These are phyloP conservation scores for Rhynchosporium secalis DNA, from an alignment of 2,329 filamentous ascomycete species.

Conservation along the genomic window DNA sequence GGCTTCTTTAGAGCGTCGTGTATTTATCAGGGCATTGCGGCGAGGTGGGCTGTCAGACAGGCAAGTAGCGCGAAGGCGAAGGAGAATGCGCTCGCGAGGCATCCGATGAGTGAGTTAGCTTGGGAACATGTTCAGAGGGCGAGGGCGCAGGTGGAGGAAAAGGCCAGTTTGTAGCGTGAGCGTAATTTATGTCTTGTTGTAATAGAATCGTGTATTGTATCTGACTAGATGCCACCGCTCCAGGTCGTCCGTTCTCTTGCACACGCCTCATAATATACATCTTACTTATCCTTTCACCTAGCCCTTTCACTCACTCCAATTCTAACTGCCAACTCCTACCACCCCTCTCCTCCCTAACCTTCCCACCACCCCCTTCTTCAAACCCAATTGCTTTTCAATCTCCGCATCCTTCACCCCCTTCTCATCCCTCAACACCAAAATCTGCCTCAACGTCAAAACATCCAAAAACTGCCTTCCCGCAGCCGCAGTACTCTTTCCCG, in stretches of 20 bases:
- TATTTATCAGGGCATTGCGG: slow-evolving; percentile 86
- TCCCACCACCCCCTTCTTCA: slow-evolving; percentile 47
- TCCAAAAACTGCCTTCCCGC: slow-evolving; percentile 49
- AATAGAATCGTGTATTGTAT: neutral
- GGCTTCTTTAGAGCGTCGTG: slow-evolving; percentile 60
- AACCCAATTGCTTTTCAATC: slow-evolving; percentile 44
- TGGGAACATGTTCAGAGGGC: slow-evolving; percentile 67
- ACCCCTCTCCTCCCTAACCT: slow-evolving; percentile 33
- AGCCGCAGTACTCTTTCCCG: slow-evolving; percentile 39
- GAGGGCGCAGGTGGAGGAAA: slow-evolving; percentile 36
- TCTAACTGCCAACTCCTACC: slow-evolving; percentile 25
- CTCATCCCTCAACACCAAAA: slow-evolving; percentile 48
- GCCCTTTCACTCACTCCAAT: neutral
- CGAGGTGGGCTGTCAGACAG: slow-evolving; percentile 79
- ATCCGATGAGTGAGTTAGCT: slow-evolving; percentile 72
- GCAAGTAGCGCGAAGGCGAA: slow-evolving; percentile 83
- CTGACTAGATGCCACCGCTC: too few relatives aligned
- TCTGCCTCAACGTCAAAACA: slow-evolving; percentile 50
- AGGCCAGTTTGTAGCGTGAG: slow-evolving; percentile 46
- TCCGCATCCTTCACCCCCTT: slow-evolving; percentile 27
- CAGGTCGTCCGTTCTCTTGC: too few relatives aligned
- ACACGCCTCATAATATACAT: neutral
- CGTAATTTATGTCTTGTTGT: neutral
- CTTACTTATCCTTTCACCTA: neutral
- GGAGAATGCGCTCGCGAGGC: slow-evolving; percentile 68